These are phyloP conservation scores for Xylaria sp. DNA, from an alignment of 2,329 filamentous ascomycete species.

Conservation along the genomic window DNA sequence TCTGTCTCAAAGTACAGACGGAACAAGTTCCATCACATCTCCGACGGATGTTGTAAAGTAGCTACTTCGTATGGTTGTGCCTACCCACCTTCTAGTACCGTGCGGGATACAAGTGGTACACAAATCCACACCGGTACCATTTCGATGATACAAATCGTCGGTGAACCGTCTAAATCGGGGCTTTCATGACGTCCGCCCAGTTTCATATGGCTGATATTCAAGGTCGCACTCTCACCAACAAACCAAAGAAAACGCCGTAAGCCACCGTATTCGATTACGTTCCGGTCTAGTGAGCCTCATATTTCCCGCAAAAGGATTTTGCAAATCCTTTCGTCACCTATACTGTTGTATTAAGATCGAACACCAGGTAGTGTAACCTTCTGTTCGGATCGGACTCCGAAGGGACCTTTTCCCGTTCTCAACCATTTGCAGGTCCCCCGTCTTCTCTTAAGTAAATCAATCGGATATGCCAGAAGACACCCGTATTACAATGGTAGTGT, in stretches of 20 bases:
- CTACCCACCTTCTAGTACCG: background rate
- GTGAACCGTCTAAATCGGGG: no score
- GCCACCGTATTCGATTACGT: background rate
- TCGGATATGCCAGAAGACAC: background rate
- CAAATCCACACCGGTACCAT: no score
- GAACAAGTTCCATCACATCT: background rate
- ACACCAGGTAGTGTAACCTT: slow-evolving; percentile 17
- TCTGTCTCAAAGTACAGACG: background rate
- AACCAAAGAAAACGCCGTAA: no score
- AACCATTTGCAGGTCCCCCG: background rate
- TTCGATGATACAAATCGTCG: background rate
- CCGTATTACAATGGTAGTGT: no score
- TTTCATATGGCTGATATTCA: no score
- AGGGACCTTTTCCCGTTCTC: background rate
- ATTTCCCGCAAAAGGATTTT: background rate
- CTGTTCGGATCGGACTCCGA: slow-evolving; percentile 24
- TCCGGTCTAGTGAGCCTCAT: slow-evolving; percentile 10
- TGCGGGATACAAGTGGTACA: background rate
- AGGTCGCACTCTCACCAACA: no score
- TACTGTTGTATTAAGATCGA: background rate
- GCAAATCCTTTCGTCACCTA: background rate
- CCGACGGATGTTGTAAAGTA: no score
- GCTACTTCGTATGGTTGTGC: background rate
- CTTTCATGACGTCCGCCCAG: no score
- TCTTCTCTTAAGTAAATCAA: background rate